phyloP scores from a whole-genome alignment of 225 moss, liverwort and hornwort species.

The Ulota crispa region DNA sequence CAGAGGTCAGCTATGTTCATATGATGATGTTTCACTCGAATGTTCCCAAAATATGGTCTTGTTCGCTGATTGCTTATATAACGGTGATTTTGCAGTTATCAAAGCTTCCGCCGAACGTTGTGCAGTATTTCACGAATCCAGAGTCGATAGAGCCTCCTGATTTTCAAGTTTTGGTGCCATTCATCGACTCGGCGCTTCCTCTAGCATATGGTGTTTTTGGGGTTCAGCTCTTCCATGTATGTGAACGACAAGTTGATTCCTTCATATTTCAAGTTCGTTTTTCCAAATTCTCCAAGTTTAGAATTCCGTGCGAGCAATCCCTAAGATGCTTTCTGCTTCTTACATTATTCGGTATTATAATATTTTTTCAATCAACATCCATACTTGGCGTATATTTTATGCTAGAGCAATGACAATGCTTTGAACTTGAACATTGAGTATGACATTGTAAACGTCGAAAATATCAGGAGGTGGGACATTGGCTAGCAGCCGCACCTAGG shows the following conservation, averaged over 20 bases:
- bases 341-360: neutral
- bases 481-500: constrained; percentile 77
- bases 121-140: constrained; percentile 79
- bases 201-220: constrained; percentile 91
- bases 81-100: constrained; percentile 54
- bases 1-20: neutral
- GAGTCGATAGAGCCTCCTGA: constrained; percentile 78
- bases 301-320: neutral
- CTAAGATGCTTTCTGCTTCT: neutral
- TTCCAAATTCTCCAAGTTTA: neutral
- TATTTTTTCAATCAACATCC: neutral
- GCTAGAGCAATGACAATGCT: neutral
- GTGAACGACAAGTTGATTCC: constrained; percentile 11
- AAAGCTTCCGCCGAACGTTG: constrained; percentile 81
- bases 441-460: constrained; percentile 1
- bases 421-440: neutral
- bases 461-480: constrained; percentile 73
- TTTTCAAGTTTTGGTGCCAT: constrained; percentile 73
- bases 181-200: constrained; percentile 75
- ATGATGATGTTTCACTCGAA: neutral
- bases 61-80: neutral
- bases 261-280: constrained; percentile 1
- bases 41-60: neutral
- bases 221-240: constrained; percentile 74
- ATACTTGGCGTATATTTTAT: neutral